Evolutionary conservation across 2,329 filamentous ascomycete genomes (phyloP).

Genomic region (Claviceps sorghi): DNA sequence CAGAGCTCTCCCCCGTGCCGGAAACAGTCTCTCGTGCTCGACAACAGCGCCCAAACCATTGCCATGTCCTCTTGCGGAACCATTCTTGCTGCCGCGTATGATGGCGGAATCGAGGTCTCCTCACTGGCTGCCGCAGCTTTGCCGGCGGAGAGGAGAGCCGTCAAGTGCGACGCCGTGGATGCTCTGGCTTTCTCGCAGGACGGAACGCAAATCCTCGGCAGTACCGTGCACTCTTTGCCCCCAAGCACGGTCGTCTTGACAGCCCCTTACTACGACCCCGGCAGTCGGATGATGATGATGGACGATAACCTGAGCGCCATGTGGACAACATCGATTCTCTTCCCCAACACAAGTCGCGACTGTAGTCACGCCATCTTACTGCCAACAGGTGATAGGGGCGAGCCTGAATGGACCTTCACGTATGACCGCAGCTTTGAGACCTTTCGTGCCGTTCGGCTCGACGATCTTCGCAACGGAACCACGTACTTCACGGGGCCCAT

Average conservation of each 20-base stretch:
- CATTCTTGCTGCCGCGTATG: conserved; percentile 71
- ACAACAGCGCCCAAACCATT: conserved; percentile 64
- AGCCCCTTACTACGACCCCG: conserved; percentile 65
- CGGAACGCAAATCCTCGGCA: conserved; percentile 64
- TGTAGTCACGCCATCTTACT: conserved; percentile 65
- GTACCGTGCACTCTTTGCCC: conserved; percentile 48
- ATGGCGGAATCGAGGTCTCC: conserved; percentile 78
- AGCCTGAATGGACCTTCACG: conserved; percentile 62
- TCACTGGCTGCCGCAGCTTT: conserved; percentile 52
- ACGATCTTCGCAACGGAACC: conserved; percentile 60
- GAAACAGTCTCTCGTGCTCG: conserved; percentile 60
- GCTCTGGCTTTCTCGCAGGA: conserved; percentile 61
- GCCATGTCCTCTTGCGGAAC: conserved; percentile 68
- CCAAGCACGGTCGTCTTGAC: conserved; percentile 64
- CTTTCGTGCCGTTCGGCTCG: conserved; percentile 62
- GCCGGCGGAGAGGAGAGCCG: conserved; percentile 54
- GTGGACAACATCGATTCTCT: conserved; percentile 77
- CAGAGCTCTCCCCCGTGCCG: conserved; percentile 48
- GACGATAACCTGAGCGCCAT: conserved; percentile 58
- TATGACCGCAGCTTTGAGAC: conserved; percentile 66
- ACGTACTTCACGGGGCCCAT: conserved; percentile 65
- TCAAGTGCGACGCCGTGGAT: conserved; percentile 67
- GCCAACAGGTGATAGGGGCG: conserved; percentile 43
- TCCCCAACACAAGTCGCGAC: conserved; percentile 65
- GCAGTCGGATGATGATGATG: conserved; percentile 46